These are phyloP conservation scores for Aspergillus latus DNA, from an alignment of 2,329 filamentous ascomycete genomes.

Conservation along the genomic window DNA sequence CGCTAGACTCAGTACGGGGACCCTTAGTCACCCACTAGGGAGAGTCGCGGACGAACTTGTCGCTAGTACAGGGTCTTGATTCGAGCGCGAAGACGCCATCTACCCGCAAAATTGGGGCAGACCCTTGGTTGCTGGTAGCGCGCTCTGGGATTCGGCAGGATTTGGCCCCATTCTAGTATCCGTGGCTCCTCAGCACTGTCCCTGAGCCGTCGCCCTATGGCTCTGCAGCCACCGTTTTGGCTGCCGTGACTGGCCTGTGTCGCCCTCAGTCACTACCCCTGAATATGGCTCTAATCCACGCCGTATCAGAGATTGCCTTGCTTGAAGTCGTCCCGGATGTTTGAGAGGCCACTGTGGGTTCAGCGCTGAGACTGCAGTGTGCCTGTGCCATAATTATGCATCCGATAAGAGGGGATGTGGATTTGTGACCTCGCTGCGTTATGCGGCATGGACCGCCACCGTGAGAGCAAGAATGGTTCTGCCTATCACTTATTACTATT, in stretches of 20 bases:
- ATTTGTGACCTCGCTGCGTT: neutral
- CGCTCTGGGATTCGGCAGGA: neutral
- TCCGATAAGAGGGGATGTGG: neutral
- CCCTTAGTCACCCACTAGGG: neutral
- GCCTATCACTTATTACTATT: conserved; percentile 8
- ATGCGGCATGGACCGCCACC: conserved; percentile 5
- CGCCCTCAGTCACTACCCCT: neutral
- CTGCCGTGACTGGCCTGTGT: neutral
- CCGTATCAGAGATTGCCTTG: neutral
- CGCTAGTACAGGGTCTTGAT: neutral
- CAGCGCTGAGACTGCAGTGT: neutral
- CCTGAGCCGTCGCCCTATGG: conserved; percentile 8
- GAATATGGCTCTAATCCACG: neutral
- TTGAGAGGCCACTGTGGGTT: neutral
- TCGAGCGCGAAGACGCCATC: conserved; percentile 10
- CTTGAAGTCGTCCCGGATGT: neutral
- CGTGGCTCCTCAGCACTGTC: neutral
- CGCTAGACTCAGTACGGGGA: neutral
- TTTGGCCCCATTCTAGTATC: neutral
- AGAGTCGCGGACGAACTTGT: neutral
- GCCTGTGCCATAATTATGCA: neutral
- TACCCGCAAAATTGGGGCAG: neutral
- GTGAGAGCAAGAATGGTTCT: conserved; percentile 4
- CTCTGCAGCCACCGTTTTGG: neutral
- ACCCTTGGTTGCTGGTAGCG: neutral